phyloP scores from a whole-genome alignment of 176 grass and related monocot genomes.

The Oryza australiensis region DNA sequence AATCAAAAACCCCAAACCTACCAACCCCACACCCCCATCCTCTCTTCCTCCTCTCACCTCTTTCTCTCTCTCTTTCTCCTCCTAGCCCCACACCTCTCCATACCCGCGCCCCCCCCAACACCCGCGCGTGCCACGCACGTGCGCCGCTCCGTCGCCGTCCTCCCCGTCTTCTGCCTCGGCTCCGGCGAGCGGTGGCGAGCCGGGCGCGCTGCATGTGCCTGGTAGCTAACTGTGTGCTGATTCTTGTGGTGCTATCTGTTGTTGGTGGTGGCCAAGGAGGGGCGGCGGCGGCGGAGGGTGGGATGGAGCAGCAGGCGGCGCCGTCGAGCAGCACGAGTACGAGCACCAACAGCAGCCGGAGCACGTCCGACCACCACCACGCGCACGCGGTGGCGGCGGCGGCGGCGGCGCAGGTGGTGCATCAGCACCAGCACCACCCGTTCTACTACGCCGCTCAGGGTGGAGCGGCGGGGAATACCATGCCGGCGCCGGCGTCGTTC shows the following conservation, averaged over 20 bases:
- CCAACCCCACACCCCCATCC: constrained; percentile 17
- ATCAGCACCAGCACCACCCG: constrained; percentile 44
- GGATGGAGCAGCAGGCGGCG: constrained; percentile 47
- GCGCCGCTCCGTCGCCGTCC: not conserved
- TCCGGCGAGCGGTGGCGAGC: constrained; percentile 6
- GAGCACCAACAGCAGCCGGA: constrained; percentile 87
- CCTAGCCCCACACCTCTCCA: constrained; percentile 48
- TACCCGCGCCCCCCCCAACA: not conserved
- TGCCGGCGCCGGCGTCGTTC: constrained; percentile 39
- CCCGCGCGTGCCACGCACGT: constrained; percentile 43
- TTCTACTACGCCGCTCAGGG: constrained; percentile 53
- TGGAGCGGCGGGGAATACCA: not conserved
- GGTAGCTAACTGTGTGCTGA: not conserved
- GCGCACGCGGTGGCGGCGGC: not conserved
- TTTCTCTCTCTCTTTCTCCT: constrained; percentile 34
- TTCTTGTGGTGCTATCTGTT: not conserved
- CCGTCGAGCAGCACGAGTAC: constrained; percentile 81
- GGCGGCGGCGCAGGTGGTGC: not conserved
- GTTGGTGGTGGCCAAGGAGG: no score
- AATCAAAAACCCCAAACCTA: not conserved
- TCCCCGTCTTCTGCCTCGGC: not conserved
- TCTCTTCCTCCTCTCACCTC: constrained; percentile 31
- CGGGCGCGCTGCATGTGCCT: not conserved
- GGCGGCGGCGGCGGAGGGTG: not conserved
- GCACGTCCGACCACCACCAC: constrained; percentile 67